Conservation (phyloP, 441 rosid genomes). For the Cnidoscolus chayamansa region DNA sequence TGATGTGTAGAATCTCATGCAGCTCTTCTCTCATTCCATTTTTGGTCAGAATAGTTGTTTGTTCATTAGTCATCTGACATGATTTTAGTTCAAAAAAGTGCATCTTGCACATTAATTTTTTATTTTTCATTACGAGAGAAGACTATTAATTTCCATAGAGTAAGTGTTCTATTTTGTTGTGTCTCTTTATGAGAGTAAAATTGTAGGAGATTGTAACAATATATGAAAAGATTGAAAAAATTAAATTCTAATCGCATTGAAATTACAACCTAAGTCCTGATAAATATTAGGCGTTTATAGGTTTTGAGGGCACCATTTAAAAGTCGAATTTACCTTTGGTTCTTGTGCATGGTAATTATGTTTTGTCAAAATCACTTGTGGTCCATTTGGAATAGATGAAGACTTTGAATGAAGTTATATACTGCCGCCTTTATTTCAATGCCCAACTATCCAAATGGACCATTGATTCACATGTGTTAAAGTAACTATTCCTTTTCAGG, state of each 20-base stretch:
- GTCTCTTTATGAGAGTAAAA: not conserved
- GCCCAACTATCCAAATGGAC: not conserved
- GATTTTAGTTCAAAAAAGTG: not conserved
- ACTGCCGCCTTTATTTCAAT: not conserved
- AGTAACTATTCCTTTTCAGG: slow-evolving; percentile 44
- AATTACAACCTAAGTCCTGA: not conserved
- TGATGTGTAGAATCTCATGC: not conserved
- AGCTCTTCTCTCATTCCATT: not conserved
- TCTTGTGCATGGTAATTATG: not conserved
- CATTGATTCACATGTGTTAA: not conserved
- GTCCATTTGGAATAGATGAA: not conserved
- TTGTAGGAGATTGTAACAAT: not conserved
- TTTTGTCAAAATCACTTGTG: not conserved
- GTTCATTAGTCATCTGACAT: not conserved
- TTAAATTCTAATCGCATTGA: slow-evolving; percentile 10
- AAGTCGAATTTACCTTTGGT: not conserved
- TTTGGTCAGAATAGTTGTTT: not conserved
- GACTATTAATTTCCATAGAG: not conserved
- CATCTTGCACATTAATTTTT: not conserved
- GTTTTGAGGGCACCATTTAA: not conserved
- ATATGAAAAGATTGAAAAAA: not conserved
- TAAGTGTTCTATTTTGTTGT: not conserved
- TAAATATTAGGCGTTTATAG: not conserved
- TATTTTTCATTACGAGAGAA: not conserved
- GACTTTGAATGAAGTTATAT: not conserved